phyloP scores from a whole-genome alignment of 495 filamentous ascomycete species.

The Melanomma pulvis-pyrius region DNA sequence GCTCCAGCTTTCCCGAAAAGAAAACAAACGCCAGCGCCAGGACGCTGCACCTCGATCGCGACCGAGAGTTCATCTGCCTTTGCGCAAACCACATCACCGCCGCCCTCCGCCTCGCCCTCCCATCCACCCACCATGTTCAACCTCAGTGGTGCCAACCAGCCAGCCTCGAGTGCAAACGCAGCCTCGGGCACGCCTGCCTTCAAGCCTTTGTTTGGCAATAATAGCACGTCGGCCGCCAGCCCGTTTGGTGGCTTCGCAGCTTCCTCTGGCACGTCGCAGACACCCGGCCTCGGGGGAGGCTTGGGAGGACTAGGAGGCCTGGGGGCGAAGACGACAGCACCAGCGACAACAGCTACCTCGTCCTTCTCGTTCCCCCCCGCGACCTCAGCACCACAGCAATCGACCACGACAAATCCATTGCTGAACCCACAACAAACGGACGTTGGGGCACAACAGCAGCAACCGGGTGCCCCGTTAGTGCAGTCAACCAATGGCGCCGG shows the following conservation, averaged over 20 bases:
- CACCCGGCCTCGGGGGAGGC: conserved; percentile 21
- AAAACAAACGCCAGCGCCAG: not conserved
- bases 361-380: conserved; percentile 10
- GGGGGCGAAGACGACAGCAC: conserved; percentile 15
- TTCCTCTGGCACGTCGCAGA: conserved; percentile 25
- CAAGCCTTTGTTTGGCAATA: conserved; percentile 21
- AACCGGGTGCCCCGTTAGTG: conserved; percentile 18
- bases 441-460: conserved; percentile 24
- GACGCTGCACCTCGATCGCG: not conserved
- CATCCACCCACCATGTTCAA: conserved; percentile 23
- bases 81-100: conserved; percentile 4
- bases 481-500: conserved; percentile 27
- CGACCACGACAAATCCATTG: conserved; percentile 23
- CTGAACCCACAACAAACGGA: conserved; percentile 28
- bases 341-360: conserved; percentile 17
- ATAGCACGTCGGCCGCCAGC: not conserved
- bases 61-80: not conserved
- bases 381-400: conserved; percentile 32
- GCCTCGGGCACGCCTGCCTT: not conserved
- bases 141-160: conserved; percentile 29
- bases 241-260: conserved; percentile 2
- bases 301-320: conserved; percentile 15
- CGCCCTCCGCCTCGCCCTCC: not conserved
- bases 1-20: conserved; percentile 6
- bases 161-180: conserved; percentile 10